Conservation (phyloP, 768 basidiomycete genomes). For the Antrodiella citrinella region DNA sequence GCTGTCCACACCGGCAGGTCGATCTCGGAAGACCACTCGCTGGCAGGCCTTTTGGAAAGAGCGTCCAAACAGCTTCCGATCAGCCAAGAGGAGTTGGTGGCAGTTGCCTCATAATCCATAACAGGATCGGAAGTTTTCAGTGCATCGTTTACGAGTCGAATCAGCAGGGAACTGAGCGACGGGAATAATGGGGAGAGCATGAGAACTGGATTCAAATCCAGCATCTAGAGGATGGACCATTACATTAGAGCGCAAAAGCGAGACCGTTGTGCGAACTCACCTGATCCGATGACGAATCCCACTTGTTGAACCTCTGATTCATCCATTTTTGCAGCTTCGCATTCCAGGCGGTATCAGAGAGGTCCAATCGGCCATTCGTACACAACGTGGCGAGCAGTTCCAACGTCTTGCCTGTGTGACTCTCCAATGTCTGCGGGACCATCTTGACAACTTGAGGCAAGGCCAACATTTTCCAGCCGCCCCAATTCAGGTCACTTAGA, state of each 20-base stretch:
- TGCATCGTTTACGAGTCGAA: constrained; percentile 35
- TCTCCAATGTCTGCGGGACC: constrained; percentile 37
- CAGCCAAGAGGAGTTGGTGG: constrained; percentile 43
- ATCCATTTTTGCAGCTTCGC: constrained; percentile 45
- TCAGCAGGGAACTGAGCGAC: constrained; percentile 31
- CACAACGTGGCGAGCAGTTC: constrained; percentile 44
- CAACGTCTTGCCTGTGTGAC: constrained; percentile 34
- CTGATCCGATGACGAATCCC: constrained; percentile 30
- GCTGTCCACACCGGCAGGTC: constrained; percentile 44
- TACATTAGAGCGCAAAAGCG: neutral
- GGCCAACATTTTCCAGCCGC: constrained; percentile 68
- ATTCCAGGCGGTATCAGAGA: constrained; percentile 54
- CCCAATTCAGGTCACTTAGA: constrained; percentile 61
- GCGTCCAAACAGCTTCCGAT: constrained; percentile 52
- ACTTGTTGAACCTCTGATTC: constrained; percentile 32
- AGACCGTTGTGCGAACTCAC: constrained; percentile 23
- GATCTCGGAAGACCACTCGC: constrained; percentile 40
- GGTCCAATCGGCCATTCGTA: constrained; percentile 41
- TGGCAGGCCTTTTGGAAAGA: constrained; percentile 34
- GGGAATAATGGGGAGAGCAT: constrained; percentile 46
- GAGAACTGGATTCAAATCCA: constrained; percentile 48
- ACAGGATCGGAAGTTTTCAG: constrained; percentile 24
- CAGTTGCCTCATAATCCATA: constrained; percentile 23
- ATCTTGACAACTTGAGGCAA: constrained; percentile 50
- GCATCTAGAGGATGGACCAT: constrained; percentile 26